Conservation (phyloP, 225 moss, liverwort and hornwort genomes). For the Polytrichum formosum region DNA sequence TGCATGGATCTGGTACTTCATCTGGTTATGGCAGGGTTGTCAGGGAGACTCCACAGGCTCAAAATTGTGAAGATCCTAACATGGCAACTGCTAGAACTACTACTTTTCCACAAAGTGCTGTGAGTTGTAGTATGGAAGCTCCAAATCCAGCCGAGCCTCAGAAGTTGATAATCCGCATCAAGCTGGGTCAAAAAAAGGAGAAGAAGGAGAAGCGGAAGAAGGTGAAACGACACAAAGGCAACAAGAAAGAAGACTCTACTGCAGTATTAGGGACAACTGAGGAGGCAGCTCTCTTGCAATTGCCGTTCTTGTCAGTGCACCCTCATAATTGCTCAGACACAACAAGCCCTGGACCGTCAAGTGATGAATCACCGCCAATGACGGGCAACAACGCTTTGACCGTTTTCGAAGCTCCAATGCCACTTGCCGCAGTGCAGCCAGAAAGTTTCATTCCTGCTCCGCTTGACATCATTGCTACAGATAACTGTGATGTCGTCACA, state of each 20-base stretch:
- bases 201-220: slow-evolving; percentile 40
- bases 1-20: slow-evolving; percentile 2
- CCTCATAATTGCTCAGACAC: slow-evolving; percentile 13
- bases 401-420: background rate
- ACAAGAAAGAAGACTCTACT: slow-evolving; percentile 2
- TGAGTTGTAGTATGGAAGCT: slow-evolving; percentile 34
- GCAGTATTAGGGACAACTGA: slow-evolving; percentile 10
- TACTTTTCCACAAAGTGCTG: slow-evolving; percentile 27
- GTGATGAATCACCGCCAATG: background rate
- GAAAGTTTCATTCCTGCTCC: slow-evolving; percentile 5
- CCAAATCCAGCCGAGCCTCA: slow-evolving; percentile 29
- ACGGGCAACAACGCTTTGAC: background rate
- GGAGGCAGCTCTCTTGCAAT: slow-evolving; percentile 3
- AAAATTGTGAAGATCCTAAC: too few relatives aligned
- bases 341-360: slow-evolving; percentile 12
- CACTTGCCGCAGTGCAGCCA: background rate
- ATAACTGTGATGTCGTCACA: slow-evolving; percentile 8
- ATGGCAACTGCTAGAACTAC: slow-evolving; percentile 6
- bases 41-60: background rate
- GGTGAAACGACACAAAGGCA: slow-evolving; percentile 18
- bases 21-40: background rate
- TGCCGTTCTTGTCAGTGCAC: background rate
- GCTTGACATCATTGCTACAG: slow-evolving; percentile 15
- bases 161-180: slow-evolving; percentile 55
- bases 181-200: slow-evolving; percentile 51